phyloP scores from a whole-genome alignment of 2,329 filamentous ascomycete genomes.

The Fusarium irregulare region DNA sequence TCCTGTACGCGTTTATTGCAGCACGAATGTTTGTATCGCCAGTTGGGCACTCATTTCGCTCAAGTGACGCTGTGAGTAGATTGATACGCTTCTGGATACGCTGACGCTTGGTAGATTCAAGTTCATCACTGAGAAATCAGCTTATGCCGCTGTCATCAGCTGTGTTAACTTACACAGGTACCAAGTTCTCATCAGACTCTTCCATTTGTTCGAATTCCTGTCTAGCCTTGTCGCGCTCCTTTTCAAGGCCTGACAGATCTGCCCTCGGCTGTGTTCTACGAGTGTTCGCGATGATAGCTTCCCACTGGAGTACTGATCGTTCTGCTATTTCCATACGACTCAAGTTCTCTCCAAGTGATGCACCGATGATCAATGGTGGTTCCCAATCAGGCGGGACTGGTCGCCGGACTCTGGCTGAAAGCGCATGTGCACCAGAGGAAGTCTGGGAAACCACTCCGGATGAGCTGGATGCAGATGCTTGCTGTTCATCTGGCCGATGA shows the following conservation, averaged over 20 bases:
- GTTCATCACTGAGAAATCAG: slow-evolving; percentile 39
- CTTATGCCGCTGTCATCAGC: too few species aligned
- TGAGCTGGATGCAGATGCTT: not conserved
- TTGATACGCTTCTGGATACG: slow-evolving; percentile 28
- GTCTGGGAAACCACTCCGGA: not conserved
- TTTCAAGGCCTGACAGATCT: slow-evolving; percentile 40
- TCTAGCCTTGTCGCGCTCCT: slow-evolving; percentile 24
- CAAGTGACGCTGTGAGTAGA: slow-evolving; percentile 18
- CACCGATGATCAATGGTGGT: slow-evolving; percentile 41
- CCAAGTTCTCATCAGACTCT: slow-evolving; percentile 38
- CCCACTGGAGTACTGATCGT: slow-evolving; percentile 41
- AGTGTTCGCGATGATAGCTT: slow-evolving; percentile 39
- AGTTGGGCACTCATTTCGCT: slow-evolving; percentile 13
- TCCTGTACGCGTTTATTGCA: slow-evolving; percentile 38
- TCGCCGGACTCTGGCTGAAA: not conserved
- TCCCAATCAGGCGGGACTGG: slow-evolving; percentile 34
- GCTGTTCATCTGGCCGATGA: not conserved
- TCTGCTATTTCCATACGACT: slow-evolving; percentile 42
- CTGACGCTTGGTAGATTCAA: slow-evolving; percentile 40
- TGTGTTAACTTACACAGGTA: slow-evolving; percentile 30
- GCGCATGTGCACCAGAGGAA: not conserved
- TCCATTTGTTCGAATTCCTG: slow-evolving; percentile 33
- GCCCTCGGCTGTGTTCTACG: slow-evolving; percentile 33
- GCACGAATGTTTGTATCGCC: slow-evolving; percentile 34
- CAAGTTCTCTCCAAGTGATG: slow-evolving; percentile 39